Evolutionary conservation across 2,329 filamentous ascomycete genomes (phyloP), one percentile per base, ranked within the genome.

Genomic region (Elsinoe perseae): DNA sequence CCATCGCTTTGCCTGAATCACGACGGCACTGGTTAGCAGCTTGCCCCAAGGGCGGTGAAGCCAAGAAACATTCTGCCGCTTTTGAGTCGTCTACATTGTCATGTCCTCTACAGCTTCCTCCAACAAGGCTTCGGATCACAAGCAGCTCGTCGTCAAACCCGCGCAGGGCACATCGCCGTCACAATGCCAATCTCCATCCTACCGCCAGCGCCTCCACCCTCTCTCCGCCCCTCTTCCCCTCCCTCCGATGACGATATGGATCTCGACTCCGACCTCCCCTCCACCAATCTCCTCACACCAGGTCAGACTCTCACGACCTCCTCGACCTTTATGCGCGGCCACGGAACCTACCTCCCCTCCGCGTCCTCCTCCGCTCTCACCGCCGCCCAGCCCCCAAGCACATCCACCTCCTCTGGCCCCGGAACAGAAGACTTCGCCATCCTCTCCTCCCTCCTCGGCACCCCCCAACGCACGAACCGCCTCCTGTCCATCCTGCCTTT

Each of bases 261-360:
- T 43, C 69, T 70, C 62, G 73, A 77, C 61, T 72, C 74, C 44
- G 77, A 80, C 57, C 71, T 72, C 54, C 70, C 70, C 54, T 64
- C 70, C 25, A 64, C 66, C 55, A 76, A 75, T 63, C 86, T 96
- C 62, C 85, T 95, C 63, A 95, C 91, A 0, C 92, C 92, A 0
- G 93, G 92, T 66, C 87, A 95, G 68, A 75, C 86, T 59, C 88
- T 97, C 64, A 96, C 92, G 9, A 81, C 85, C 61, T 90, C 96
- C 71, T 80, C 89, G n/a, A 90, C 96, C 77, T 97, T 89, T 89
- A 97, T 97, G 92, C 73, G 90, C 74, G 93, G 93, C 65, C 93
- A 98, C 74, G 93, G 93, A 63, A 98, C 93, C 50, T 95, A 89
- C 42, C 53, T 56, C 53, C 42, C 53, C 70, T 80, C 81, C 16